A percentile compares a stretch with the other conserved stretches of the same genome.
phyloP scores from a whole-genome alignment of 768 basidiomycete genomes.

The Lanmaoa pseudosensibilis region DNA sequence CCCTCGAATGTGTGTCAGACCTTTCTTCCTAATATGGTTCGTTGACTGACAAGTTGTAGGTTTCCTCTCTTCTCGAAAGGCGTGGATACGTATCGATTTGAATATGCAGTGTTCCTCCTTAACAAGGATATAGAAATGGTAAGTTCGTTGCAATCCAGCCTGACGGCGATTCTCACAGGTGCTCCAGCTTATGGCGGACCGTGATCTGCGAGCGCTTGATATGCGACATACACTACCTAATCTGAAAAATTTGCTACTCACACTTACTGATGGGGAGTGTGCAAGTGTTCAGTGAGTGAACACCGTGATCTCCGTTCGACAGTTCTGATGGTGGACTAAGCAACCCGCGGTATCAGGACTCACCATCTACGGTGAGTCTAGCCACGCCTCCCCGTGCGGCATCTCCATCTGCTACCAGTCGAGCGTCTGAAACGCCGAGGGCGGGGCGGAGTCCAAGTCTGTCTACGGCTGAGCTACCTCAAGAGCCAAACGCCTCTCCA shows the following conservation, averaged over 20 bases:
- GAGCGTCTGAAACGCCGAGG: constrained; percentile 28
- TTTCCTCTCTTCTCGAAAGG: constrained; percentile 95
- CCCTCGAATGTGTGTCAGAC: constrained; percentile 74
- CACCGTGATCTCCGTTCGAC: not conserved
- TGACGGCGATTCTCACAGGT: constrained; percentile 4
- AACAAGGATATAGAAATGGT: constrained; percentile 99
- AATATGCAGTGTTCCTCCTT: constrained; percentile 94
- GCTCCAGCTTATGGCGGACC: constrained; percentile 82
- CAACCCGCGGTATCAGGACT: constrained; percentile 19
- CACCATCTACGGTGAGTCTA: constrained; percentile 23
- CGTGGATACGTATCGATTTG: constrained; percentile 95
- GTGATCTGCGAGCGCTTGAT: constrained; percentile 86
- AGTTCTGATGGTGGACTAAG: constrained; percentile 19
- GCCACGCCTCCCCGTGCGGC: constrained; percentile 23
- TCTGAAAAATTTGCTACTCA: constrained; percentile 89
- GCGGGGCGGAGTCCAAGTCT: constrained; percentile 20
- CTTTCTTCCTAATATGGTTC: constrained; percentile 1
- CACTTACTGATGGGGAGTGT: constrained; percentile 71
- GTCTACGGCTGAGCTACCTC: constrained; percentile 22
- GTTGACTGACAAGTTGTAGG: constrained; percentile 43
- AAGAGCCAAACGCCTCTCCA: constrained; percentile 43
- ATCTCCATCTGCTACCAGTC: constrained; percentile 15
- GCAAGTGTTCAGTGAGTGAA: constrained; percentile 45
- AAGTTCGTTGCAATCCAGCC: not conserved
- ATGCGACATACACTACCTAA: constrained; percentile 96